Evolutionary conservation across 2,329 filamentous ascomycete genomes (phyloP), one percentile per base, ranked within the genome.

Genomic region (Drechslera avenae): DNA sequence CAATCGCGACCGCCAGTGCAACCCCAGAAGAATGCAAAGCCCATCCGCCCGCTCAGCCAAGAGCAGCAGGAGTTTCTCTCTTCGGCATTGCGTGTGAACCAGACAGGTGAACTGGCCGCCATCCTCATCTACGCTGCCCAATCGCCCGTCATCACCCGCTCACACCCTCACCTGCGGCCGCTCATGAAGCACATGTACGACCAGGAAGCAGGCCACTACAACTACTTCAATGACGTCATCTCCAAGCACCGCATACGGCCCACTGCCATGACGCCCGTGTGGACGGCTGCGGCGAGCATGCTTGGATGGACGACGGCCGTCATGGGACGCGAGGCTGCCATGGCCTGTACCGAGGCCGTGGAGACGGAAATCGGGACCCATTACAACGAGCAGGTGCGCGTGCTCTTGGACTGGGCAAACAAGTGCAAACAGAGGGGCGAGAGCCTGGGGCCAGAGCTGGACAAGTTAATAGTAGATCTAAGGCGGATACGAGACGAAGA

Each of bases 101-200:
- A 99, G 77, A 91, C 94, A 18, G 94, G 94, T 69, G 94, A 99
- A 76, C 85, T 99, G n/a, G 94, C 94, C 46, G 94, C 94, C 23
- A 93, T 90, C 19, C 84, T 96, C 48, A 99, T 99, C 74, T 99
- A 97, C 78, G 86, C 85, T 1, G 87, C 90, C 2, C 94, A 99
- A 74, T 93, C 86, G 1, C 91, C 92, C 0, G 84, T 87, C n/a
- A 78, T 97, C 44, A 81, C 91, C 49, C 83, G 84, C 59, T 84
- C 87, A 4, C 87, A 97, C 72, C 93, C 94, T 1, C 89, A 96
- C 70, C 86, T 99, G 14, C 87, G 90, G 5, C 88, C 91, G 0
- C 78, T 97, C 26, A 96, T 99, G 91, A 85, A 87, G 64, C 94
- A 97, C 81, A 99, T 99, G 94, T 92, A 96, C 79, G 90, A 94